A percentile compares a stretch with the other conserved stretches of the same genome.
phyloP scores from a whole-genome alignment of 805 yeast species.

The Kluyveromyces siamensis region DNA sequence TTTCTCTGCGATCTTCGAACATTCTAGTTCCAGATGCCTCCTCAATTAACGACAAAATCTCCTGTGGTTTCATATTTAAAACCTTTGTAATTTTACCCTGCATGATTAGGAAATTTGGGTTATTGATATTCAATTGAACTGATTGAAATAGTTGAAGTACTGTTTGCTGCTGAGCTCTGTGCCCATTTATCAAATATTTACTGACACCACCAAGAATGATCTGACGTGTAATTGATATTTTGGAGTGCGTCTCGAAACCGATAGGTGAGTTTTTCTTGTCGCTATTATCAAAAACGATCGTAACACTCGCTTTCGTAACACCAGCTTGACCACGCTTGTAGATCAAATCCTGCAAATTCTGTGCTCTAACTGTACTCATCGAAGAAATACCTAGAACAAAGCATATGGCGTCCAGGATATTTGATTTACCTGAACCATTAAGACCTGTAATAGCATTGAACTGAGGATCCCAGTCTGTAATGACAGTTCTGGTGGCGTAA shows the following conservation, averaged over 20 bases:
- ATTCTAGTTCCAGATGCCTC: slow-evolving; percentile 98
- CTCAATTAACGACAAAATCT: slow-evolving; percentile 82
- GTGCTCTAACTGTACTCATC: slow-evolving; percentile 92
- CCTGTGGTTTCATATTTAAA: slow-evolving; percentile 89
- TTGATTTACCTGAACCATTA: slow-evolving; percentile 96
- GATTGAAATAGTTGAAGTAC: slow-evolving; percentile 86
- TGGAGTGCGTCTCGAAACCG: slow-evolving; percentile 68
- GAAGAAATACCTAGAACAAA: slow-evolving; percentile 95
- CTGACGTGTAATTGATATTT: slow-evolving; percentile 87
- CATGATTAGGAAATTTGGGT: slow-evolving; percentile 96
- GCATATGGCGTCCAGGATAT: slow-evolving; percentile 92
- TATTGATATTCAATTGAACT: slow-evolving; percentile 90
- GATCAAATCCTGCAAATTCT: slow-evolving; percentile 84
- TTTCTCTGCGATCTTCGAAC: slow-evolving; percentile 87
- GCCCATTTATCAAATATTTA: slow-evolving; percentile 90
- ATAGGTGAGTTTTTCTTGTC: slow-evolving; percentile 75
- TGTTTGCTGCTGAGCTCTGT: slow-evolving; percentile 89
- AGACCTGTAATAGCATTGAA: slow-evolving; percentile 97
- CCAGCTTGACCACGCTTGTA: slow-evolving; percentile 98
- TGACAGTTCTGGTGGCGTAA: slow-evolving; percentile 92
- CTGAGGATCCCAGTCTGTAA: slow-evolving; percentile 90
- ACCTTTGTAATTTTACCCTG: slow-evolving; percentile 98
- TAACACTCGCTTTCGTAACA: slow-evolving; percentile 91
- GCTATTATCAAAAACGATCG: slow-evolving; percentile 85
- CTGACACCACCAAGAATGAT: slow-evolving; percentile 85